Evolutionary conservation across 257 asterid species (phyloP).

Genomic region (Asclepias syriaca): DNA sequence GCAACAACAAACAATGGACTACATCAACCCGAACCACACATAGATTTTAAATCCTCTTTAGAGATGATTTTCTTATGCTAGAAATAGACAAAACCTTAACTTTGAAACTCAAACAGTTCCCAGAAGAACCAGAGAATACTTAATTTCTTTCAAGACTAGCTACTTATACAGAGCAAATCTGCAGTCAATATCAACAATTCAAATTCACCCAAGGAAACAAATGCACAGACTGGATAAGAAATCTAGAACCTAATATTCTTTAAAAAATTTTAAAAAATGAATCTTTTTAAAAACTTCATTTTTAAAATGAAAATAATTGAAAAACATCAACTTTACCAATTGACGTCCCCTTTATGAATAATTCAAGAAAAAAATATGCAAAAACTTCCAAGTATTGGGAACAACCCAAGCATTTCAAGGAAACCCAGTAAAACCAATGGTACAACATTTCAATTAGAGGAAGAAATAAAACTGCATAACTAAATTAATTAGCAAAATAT

Average conservation of each 20-base stretch:
- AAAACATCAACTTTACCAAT: background rate
- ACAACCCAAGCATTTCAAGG: background rate
- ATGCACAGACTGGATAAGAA: background rate
- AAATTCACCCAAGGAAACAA: background rate
- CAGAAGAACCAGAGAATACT: background rate
- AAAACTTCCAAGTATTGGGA: background rate
- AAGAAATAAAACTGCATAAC: background rate
- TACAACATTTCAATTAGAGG: background rate
- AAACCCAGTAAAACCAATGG: background rate
- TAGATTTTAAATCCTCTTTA: background rate
- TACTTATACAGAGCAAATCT: background rate
- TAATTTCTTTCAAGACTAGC: background rate
- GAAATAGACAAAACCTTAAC: background rate
- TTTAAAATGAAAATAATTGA: background rate
- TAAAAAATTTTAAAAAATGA: background rate
- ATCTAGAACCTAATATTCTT: background rate
- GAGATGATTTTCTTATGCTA: background rate
- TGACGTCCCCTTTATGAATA: background rate
- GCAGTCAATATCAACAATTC: background rate
- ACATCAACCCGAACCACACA: background rate
- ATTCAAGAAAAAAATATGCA: background rate
- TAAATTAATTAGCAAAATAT: background rate
- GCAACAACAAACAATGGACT: background rate
- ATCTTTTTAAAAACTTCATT: too few species aligned
- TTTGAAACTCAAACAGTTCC: background rate